These are phyloP conservation scores for Peronospora belbahrii DNA, from an alignment of 352 stramenopile genomes.

Conservation along the genomic window DNA sequence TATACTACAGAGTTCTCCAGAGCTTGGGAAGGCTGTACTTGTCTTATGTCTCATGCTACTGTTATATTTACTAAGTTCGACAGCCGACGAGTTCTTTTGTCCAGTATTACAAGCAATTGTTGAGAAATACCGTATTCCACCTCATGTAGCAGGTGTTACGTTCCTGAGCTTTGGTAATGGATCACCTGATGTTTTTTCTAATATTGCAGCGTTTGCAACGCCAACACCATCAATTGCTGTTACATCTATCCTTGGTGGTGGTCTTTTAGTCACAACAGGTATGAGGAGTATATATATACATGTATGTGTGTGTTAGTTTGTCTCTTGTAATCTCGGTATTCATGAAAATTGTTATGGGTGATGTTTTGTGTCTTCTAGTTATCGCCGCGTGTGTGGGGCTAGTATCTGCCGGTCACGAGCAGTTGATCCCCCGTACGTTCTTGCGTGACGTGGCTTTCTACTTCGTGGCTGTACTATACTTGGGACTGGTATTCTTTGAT, in stretches of 20 bases:
- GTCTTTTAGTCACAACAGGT: conserved; percentile 59
- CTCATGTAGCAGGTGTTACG: conserved; percentile 65
- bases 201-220: conserved; percentile 63
- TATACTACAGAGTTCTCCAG: conserved; percentile 33
- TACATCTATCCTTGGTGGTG: conserved; percentile 58
- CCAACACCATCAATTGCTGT: conserved; percentile 62
- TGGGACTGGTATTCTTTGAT: conserved; percentile 66
- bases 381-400: conserved; percentile 66
- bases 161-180: conserved; percentile 80
- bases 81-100: conserved; percentile 78
- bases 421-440: conserved; percentile 71
- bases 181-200: conserved; percentile 73
- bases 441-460: conserved; percentile 73
- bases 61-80: conserved; percentile 74
- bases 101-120: conserved; percentile 67
- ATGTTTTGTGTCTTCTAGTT: conserved; percentile 15
- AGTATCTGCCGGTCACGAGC: conserved; percentile 57
- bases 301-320: too few relatives aligned
- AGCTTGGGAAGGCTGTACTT: conserved; percentile 31
- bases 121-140: conserved; percentile 67
- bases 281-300: not conserved
- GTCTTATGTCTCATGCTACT: conserved; percentile 48
- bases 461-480: conserved; percentile 56
- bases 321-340: not conserved
- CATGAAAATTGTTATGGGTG: not conserved